Base-by-base conservation (phyloP, 129 eudicot species). In the Arctium minus region DNA sequence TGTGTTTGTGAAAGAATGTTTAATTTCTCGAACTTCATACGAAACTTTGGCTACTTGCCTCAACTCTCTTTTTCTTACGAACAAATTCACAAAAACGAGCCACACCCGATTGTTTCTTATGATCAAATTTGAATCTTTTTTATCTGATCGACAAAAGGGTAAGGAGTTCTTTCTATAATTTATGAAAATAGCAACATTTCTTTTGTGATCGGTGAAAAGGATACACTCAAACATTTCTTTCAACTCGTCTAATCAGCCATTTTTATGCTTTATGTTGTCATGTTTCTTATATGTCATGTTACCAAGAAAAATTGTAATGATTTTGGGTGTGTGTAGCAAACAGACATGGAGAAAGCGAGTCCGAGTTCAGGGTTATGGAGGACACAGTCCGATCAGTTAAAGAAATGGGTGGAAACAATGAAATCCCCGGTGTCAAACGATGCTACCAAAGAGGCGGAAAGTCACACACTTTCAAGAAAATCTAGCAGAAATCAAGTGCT, bases 341-440 rank as follows among this genome's bases (percentile, higher is more conserved):
- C n/a, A 73, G 42, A n/a, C 17, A 88, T 92, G 97, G 93, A 90
- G 74, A 90, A 86, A 31, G 38, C 80, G 79, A 85, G 69, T 81
- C 76, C 88, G 0, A 84, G 83, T 32, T 40, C 86, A 8, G 88
- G 94, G 72, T 77, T 92, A 83, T 50, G 82, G 60, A 72, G 97
- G 76, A 91, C 98, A 8, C 92, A 88, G 44, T 94, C 96, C 0
- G 98, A 94, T 60, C 96, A 94, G n/a, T 87, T 92, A 48, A 93
- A 90, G 84, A 81, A 86, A 8, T 44, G 85, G 72, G 78, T 80
- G 72, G 93, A 88, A 4, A 85, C 86, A 2, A 87, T 84, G 88
- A 88, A 84, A 86, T 88, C 97, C 1, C 88, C 91, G 2, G 9
- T 76, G 4, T 35, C 88, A 8, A 79, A 33, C 33, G 87, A 84